Evolutionary conservation across 1,284 basidiomycete genomes (phyloP).

Genomic region (Cerioporus squamosus): DNA sequence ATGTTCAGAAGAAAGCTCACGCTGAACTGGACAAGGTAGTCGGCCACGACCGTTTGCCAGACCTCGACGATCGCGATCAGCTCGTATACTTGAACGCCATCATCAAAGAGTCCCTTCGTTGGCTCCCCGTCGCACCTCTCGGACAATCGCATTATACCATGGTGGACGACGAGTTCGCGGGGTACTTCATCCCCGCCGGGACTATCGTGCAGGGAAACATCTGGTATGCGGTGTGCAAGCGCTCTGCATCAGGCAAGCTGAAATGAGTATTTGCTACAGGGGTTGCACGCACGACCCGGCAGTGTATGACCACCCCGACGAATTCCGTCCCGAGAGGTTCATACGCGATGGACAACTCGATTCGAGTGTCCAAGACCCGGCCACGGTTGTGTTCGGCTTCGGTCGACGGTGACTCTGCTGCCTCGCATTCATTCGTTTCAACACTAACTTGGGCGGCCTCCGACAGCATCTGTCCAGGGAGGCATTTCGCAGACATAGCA

Average conservation of each 20-base stretch:
- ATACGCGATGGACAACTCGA: conserved; percentile 7
- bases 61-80: conserved; percentile 5
- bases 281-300: conserved; percentile 2
- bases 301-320: conserved; percentile 17
- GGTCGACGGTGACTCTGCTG: conserved; percentile 17
- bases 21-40: conserved; percentile 6
- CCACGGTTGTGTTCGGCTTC: conserved; percentile 12
- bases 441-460: too few species aligned
- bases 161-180: conserved; percentile 3
- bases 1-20: conserved; percentile 3
- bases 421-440: too few species aligned
- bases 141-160: background rate
- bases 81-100: conserved; percentile 7
- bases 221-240: conserved; percentile 5
- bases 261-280: background rate
- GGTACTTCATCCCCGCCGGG: conserved; percentile 20
- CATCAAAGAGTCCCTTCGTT: conserved; percentile 5
- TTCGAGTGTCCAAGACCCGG: conserved; percentile 7
- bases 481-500: background rate
- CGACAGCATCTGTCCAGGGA: conserved; percentile 15
- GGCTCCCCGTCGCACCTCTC: background rate
- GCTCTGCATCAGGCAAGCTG: background rate
- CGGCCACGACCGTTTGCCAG: conserved; percentile 4
- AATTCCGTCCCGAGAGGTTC: conserved; percentile 29
- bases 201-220: conserved; percentile 20